These are phyloP conservation scores for Condylostoma magnum DNA, from an alignment of 169 alveolate species.

Conservation along the genomic window DNA sequence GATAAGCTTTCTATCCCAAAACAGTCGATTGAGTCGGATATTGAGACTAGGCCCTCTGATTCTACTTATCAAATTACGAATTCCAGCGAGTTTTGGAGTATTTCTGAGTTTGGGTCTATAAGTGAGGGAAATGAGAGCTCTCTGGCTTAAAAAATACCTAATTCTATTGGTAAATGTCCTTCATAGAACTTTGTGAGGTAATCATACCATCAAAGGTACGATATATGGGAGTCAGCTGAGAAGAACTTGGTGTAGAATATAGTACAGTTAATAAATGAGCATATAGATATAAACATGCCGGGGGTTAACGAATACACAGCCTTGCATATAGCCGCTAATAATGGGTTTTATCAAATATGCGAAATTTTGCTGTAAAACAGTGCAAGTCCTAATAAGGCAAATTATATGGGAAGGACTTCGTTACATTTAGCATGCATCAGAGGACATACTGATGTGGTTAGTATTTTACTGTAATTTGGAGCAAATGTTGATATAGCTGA, in stretches of 20 bases:
- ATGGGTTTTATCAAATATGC: slow-evolving; percentile 27
- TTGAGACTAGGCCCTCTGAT: too few species aligned
- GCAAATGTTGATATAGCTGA: slow-evolving; percentile 2
- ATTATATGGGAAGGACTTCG: slow-evolving; percentile 33
- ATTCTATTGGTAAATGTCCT: too few species aligned
- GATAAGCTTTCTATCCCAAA: too few species aligned
- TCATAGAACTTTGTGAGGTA: too few species aligned
- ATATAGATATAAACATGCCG: slow-evolving; percentile 34
- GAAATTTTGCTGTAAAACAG: slow-evolving; percentile 36
- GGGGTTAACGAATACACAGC: slow-evolving; percentile 39
- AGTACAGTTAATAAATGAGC: background rate
- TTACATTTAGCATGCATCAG: slow-evolving; percentile 24
- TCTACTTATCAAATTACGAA: too few species aligned
- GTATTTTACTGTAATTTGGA: slow-evolving; percentile 15
- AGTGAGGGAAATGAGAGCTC: slow-evolving; percentile 4
- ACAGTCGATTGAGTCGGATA: too few species aligned
- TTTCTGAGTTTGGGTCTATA: slow-evolving; percentile 20
- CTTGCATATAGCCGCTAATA: slow-evolving; percentile 39
- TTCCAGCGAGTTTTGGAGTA: too few species aligned
- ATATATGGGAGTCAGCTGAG: too few species aligned
- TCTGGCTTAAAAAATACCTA: slow-evolving; percentile 21
- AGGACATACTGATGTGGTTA: slow-evolving; percentile 24
- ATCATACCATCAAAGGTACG: too few species aligned
- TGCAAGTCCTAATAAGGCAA: slow-evolving; percentile 20
- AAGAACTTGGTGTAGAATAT: background rate